phyloP scores from a whole-genome alignment of 2,329 filamentous ascomycete species.

The Cladosporium halotolerans region DNA sequence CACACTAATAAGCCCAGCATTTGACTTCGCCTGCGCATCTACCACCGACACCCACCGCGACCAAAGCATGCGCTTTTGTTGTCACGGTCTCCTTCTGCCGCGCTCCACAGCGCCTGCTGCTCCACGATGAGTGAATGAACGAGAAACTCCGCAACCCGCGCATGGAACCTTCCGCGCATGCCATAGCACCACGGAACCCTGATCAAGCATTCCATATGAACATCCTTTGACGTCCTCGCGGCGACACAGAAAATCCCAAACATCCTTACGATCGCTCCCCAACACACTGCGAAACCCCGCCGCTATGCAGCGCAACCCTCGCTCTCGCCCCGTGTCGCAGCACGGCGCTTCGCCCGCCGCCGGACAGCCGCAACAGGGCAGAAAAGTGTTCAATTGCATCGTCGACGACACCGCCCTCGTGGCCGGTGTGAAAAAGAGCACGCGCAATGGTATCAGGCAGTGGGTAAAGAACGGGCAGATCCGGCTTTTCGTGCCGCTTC shows the following conservation, averaged over 20 bases:
- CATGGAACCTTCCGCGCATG: slow-evolving; percentile 6
- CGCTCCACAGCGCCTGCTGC: slow-evolving; percentile 8
- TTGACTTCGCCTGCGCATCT: background rate
- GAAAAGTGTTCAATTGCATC: slow-evolving; percentile 50
- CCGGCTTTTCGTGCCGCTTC: slow-evolving; percentile 45
- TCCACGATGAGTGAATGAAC: slow-evolving; percentile 10
- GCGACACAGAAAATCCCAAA: background rate
- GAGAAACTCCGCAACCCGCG: slow-evolving; percentile 1
- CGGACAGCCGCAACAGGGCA: slow-evolving; percentile 19
- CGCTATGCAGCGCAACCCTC: slow-evolving; percentile 24
- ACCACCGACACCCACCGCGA: background rate
- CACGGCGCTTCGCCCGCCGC: slow-evolving; percentile 18
- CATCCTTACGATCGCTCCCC: slow-evolving; percentile 31
- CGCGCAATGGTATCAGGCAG: slow-evolving; percentile 46
- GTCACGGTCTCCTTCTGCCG: background rate
- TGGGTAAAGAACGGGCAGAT: slow-evolving; percentile 46
- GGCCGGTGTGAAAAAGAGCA: slow-evolving; percentile 46
- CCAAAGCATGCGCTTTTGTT: slow-evolving; percentile 4
- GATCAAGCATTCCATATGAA: background rate
- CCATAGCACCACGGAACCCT: background rate
- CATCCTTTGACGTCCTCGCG: background rate
- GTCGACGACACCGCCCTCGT: slow-evolving; percentile 47
- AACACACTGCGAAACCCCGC: slow-evolving; percentile 41
- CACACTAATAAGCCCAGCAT: background rate
- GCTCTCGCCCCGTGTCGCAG: slow-evolving; percentile 24